Conservation (phyloP, 208 protist genomes). For the Wallacemonas sp. region DNA sequence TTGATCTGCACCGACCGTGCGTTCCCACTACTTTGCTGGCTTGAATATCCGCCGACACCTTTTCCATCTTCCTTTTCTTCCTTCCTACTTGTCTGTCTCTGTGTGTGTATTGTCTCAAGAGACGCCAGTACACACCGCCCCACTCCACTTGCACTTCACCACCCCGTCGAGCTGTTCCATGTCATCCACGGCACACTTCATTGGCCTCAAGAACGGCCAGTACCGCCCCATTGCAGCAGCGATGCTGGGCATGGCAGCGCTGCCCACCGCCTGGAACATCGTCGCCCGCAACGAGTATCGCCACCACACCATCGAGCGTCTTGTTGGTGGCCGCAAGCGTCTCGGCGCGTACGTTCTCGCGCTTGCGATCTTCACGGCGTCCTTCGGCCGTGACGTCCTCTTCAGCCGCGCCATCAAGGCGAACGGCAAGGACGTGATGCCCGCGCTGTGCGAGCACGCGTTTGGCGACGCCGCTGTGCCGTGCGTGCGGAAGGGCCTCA, state of each 20-base stretch:
- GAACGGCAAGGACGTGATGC: slow-evolving; percentile 37
- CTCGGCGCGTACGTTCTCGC: slow-evolving; percentile 88
- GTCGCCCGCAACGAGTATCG: slow-evolving; percentile 89
- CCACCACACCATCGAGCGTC: slow-evolving; percentile 68
- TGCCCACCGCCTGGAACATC: slow-evolving; percentile 90
- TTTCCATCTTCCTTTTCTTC: no score
- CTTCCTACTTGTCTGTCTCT: no score
- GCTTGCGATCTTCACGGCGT: slow-evolving; percentile 75
- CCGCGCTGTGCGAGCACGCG: slow-evolving; percentile 20
- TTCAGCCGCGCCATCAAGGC: slow-evolving; percentile 60
- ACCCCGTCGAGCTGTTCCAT: no score
- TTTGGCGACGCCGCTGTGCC: background rate
- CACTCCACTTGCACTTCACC: no score
- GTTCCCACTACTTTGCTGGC: no score
- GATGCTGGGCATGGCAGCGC: slow-evolving; percentile 50
- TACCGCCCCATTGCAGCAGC: slow-evolving; percentile 45
- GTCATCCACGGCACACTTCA: slow-evolving; percentile 7
- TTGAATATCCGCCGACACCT: no score
- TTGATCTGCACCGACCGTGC: no score
- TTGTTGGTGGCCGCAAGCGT: slow-evolving; percentile 34
- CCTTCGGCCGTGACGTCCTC: slow-evolving; percentile 63
- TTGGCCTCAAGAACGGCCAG: slow-evolving; percentile 20
- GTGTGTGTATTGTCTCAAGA: no score
- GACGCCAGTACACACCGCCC: no score
- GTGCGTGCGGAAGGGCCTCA: slow-evolving; percentile 13